Evolutionary conservation across 2,329 filamentous ascomycete species (phyloP).

Genomic region (Kalmusia sp.): DNA sequence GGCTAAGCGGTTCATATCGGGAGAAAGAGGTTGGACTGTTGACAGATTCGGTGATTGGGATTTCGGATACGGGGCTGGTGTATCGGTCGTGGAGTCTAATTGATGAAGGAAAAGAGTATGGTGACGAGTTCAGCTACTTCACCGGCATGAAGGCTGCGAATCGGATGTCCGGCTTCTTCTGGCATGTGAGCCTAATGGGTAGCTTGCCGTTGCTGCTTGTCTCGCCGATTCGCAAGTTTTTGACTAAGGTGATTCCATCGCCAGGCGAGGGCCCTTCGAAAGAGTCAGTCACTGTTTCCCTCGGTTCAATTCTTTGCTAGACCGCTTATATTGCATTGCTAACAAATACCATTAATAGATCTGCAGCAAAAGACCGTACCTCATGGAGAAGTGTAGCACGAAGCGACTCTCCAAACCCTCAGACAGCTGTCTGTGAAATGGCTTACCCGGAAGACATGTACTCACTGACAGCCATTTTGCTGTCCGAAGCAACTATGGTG

Average conservation of each 20-base stretch:
- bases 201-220: constrained; percentile 26
- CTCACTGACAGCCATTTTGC: constrained; percentile 6
- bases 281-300: constrained; percentile 47
- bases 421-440: constrained; percentile 4
- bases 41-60: constrained; percentile 8
- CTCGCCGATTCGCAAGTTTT: constrained; percentile 16
- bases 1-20: neutral
- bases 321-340: neutral
- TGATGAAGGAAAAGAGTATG: neutral
- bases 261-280: constrained; percentile 34
- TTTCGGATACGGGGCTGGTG: constrained; percentile 6
- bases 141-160: constrained; percentile 9
- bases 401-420: neutral
- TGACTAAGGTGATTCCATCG: constrained; percentile 13
- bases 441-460: constrained; percentile 6
- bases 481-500: constrained; percentile 9
- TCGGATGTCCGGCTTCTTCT: constrained; percentile 2
- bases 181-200: neutral
- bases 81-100: constrained; percentile 12
- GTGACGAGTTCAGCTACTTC: constrained; percentile 1
- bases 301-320: neutral
- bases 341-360: neutral
- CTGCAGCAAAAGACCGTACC: constrained; percentile 1
- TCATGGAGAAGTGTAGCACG: constrained; percentile 2
- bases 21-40: neutral